Conservation (phyloP, 1,139 yeast genomes). For the Diutina rugosa region DNA sequence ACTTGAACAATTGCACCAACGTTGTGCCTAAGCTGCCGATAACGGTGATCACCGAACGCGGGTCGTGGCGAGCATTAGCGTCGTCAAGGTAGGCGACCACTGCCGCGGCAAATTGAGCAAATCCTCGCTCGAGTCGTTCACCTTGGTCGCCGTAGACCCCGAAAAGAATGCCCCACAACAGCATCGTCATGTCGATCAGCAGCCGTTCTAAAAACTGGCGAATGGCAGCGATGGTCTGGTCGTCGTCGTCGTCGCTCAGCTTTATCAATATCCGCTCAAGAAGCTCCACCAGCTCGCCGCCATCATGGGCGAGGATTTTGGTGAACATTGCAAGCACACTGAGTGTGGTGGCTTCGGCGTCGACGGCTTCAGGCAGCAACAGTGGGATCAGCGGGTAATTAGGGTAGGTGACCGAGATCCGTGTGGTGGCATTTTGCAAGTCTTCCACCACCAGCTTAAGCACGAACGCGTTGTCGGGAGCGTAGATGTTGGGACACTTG, state of each 20-base stretch:
- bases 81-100: slow-evolving; percentile 23
- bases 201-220: slow-evolving; percentile 31
- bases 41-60: slow-evolving; percentile 12
- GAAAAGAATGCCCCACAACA: slow-evolving; percentile 66
- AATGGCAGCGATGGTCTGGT: slow-evolving; percentile 3
- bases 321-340: not conserved
- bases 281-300: not conserved
- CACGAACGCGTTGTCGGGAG: not conserved
- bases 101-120: slow-evolving; percentile 34
- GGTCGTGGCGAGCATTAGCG: slow-evolving; percentile 4
- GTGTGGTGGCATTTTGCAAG: not conserved
- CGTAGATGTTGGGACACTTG: not conserved
- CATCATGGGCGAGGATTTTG: slow-evolving; percentile 4
- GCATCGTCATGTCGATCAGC: slow-evolving; percentile 53
- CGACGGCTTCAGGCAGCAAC: not conserved
- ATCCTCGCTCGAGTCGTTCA: slow-evolving; percentile 37
- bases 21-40: slow-evolving; percentile 37
- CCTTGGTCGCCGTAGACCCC: slow-evolving; percentile 39
- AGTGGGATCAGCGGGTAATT: not conserved
- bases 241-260: not conserved
- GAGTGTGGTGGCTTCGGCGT: slow-evolving; percentile 19
- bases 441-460: not conserved
- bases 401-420: not conserved
- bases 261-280: not conserved
- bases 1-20: slow-evolving; percentile 13